phyloP scores from a whole-genome alignment of 108 stramenopile species.

The Pseudonitzschia delicatissima region DNA sequence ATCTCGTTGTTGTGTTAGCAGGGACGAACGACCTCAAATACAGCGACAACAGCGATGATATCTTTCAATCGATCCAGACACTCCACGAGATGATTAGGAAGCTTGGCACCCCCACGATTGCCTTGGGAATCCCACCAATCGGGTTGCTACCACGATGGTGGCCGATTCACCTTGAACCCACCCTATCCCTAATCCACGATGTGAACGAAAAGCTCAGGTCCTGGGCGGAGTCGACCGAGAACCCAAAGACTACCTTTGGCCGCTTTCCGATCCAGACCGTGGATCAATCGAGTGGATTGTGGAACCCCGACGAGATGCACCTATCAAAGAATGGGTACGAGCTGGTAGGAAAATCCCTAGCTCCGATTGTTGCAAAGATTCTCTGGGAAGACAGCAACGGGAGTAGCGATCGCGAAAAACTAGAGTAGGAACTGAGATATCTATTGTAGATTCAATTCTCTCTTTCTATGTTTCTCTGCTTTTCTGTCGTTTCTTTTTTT shows the following conservation, averaged over 20 bases:
- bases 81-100: background rate
- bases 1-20: background rate
- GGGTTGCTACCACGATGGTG: too few species aligned
- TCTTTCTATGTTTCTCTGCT: too few species aligned
- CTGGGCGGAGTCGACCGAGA: too few species aligned
- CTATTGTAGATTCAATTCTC: too few species aligned
- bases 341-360: background rate
- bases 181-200: background rate
- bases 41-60: background rate
- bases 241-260: background rate
- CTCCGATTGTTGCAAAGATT: background rate
- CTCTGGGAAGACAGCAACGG: too few species aligned
- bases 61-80: background rate
- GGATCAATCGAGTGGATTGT: background rate
- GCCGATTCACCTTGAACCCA: background rate
- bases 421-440: too few species aligned
- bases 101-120: background rate
- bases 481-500: too few species aligned
- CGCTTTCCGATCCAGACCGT: background rate
- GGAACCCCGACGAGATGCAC: background rate
- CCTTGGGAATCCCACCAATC: background rate
- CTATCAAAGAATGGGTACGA: background rate
- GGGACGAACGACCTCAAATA: background rate
- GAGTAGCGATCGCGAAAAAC: too few species aligned
- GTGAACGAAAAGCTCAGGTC: background rate